Evolutionary conservation across 768 basidiomycete species (phyloP).

Genomic region (Phanerodontia chrysosporium): DNA sequence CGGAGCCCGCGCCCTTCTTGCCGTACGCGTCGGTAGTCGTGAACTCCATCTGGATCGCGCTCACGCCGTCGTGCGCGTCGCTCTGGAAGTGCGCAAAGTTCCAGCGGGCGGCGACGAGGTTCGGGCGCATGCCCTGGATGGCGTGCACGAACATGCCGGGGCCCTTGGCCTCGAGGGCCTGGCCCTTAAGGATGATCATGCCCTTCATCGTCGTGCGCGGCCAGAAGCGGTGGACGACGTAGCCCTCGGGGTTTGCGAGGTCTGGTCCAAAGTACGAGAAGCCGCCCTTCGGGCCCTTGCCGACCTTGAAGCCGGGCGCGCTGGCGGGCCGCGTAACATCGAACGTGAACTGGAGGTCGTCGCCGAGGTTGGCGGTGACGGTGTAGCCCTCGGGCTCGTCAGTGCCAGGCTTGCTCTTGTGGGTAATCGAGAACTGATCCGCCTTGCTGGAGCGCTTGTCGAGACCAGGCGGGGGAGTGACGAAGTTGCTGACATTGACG

Average conservation of each 20-base stretch:
- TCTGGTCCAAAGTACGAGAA: conserved; percentile 83
- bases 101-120: conserved; percentile 90
- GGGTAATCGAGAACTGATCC: conserved; percentile 78
- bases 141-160: conserved; percentile 90
- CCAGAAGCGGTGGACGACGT: conserved; percentile 91
- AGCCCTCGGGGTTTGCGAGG: conserved; percentile 66
- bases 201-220: conserved; percentile 64
- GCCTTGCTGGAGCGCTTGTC: conserved; percentile 87
- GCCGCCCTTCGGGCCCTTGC: conserved; percentile 83
- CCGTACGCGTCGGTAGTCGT: conserved; percentile 80
- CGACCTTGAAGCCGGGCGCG: conserved; percentile 89
- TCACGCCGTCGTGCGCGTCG: conserved; percentile 62
- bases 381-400: conserved; percentile 74
- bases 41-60: conserved; percentile 95
- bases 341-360: conserved; percentile 78
- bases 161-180: conserved; percentile 52
- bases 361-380: conserved; percentile 73
- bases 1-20: conserved; percentile 72
- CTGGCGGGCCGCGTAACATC: conserved; percentile 63
- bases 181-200: conserved; percentile 61
- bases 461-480: conserved; percentile 64
- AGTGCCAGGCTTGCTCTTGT: conserved; percentile 49
- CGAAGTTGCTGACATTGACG: conserved; percentile 78
- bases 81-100: conserved; percentile 94
- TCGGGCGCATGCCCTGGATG: conserved; percentile 97